Evolutionary conservation across 2,329 filamentous ascomycete species (phyloP), one percentile per base, ranked within the genome.

Genomic region (Paraphoma sp.): DNA sequence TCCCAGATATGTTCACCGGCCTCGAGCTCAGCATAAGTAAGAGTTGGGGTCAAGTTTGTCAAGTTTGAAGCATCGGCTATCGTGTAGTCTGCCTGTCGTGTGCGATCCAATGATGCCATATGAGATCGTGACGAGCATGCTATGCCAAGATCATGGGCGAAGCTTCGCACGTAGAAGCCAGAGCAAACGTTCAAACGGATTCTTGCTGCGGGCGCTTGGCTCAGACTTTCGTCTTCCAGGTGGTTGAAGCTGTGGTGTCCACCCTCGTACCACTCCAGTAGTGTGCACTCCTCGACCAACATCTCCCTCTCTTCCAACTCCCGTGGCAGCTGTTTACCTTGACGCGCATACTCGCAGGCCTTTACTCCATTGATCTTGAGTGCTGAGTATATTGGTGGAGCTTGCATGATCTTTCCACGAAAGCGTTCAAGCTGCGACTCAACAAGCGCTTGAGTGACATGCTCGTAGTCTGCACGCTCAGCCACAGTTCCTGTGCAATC

Each of bases 161-260:
- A 74, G 54, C 71, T 74, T 8, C 71, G 65, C 0, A 74, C 71
- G 28, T 74, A 74, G 56, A 74, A 74, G 0, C 71, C 71, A 10
- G 70, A 72, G 30, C 56, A 67, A 0, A 74, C 71, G 0, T 59
- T 70, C 1, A 74, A 60, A 10, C 56, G 50, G 2, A 73, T 62
- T 11, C 56, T 59, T 2, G 48, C 70, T 4, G 67, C 69, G 4
- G 70, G 68, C 11, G 53, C 61, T 30, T 51, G 29, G n/a, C 60
- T 58, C 1, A 58, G 54, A 7, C 28, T n/a, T 6, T 51, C 6
- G 7, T 60, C 56, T 4, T 57, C 59, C 1, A 60, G 62, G 31
- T 56, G 62, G 9, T 40, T 30, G 23, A 67, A 68, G 1, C 48
- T 33, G 18, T 72, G 68, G 29, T 62, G 50, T 4, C 64, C 68